Evolutionary conservation across 2,329 filamentous ascomycete genomes (phyloP).

Genomic region (Gaeumannomyces sp.): DNA sequence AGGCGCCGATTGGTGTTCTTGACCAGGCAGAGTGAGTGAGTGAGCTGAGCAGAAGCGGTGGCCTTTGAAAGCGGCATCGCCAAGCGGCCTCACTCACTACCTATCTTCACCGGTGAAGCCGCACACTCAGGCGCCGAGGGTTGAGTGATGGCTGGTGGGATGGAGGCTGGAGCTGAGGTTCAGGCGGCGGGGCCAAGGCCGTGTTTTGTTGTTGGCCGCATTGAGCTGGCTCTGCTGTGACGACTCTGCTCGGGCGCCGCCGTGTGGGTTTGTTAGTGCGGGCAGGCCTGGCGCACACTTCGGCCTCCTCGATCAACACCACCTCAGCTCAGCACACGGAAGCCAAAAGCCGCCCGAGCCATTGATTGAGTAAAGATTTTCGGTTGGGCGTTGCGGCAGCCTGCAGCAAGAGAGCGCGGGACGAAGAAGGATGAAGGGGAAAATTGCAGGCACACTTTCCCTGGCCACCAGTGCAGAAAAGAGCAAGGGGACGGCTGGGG

Average conservation of each 20-base stretch:
- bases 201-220: not conserved
- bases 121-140: not conserved
- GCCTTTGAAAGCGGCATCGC: too few species aligned
- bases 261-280: too few species aligned
- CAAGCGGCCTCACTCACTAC: too few species aligned
- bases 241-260: not conserved
- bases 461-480: too few species aligned
- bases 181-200: too few species aligned
- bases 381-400: not conserved
- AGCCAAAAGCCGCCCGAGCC: not conserved
- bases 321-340: not conserved
- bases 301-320: not conserved
- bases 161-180: not conserved
- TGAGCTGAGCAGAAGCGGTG: too few species aligned
- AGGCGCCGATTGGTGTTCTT: too few species aligned
- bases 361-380: not conserved
- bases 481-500: not conserved
- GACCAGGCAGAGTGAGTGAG: too few species aligned
- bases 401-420: not conserved
- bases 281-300: not conserved
- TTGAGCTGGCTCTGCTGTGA: not conserved
- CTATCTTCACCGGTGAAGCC: too few species aligned
- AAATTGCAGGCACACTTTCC: too few species aligned
- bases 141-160: not conserved
- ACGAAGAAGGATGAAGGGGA: too few species aligned